These are phyloP conservation scores for Fomitopsis betulina DNA, from an alignment of 1,284 basidiomycete genomes.

Conservation along the genomic window DNA sequence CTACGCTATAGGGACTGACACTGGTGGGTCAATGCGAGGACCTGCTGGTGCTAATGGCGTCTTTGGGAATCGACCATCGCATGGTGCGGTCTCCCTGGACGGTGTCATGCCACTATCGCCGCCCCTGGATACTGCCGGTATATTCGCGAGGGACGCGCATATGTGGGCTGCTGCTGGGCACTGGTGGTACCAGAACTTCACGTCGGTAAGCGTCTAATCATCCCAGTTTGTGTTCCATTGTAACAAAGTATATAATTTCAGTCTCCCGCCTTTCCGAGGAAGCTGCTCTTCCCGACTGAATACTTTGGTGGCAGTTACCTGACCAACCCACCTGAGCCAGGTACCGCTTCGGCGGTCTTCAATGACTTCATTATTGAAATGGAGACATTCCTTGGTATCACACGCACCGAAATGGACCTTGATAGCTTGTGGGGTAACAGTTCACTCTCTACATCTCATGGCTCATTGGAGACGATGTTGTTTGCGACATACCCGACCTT, in stretches of 20 bases:
- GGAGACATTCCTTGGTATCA: conserved; percentile 29
- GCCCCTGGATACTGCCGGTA: conserved; percentile 29
- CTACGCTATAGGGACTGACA: conserved; percentile 37
- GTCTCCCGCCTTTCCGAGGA: conserved; percentile 31
- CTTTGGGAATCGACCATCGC: conserved; percentile 34
- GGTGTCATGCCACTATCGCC: conserved; percentile 36
- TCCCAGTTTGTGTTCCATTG: not conserved
- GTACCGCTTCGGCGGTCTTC: conserved; percentile 27
- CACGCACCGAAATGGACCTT: conserved; percentile 29
- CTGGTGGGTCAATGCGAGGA: conserved; percentile 37
- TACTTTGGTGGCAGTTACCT: conserved; percentile 27
- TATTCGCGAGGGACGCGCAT: conserved; percentile 26
- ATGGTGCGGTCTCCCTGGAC: conserved; percentile 32
- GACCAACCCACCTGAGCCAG: conserved; percentile 19
- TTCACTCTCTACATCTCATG: conserved; percentile 21
- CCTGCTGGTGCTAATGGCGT: conserved; percentile 38
- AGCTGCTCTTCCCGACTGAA: conserved; percentile 31
- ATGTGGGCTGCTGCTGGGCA: conserved; percentile 23
- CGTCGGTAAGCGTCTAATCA: conserved; percentile 15
- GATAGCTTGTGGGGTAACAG: conserved; percentile 29
- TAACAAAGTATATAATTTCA: conserved; percentile 8
- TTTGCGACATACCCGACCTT: conserved; percentile 31
- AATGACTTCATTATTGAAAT: conserved; percentile 32
- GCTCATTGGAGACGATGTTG: conserved; percentile 24
- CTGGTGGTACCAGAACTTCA: conserved; percentile 29